phyloP scores from a whole-genome alignment of 2,329 filamentous ascomycete genomes.

The Neocucurbitaria cava region DNA sequence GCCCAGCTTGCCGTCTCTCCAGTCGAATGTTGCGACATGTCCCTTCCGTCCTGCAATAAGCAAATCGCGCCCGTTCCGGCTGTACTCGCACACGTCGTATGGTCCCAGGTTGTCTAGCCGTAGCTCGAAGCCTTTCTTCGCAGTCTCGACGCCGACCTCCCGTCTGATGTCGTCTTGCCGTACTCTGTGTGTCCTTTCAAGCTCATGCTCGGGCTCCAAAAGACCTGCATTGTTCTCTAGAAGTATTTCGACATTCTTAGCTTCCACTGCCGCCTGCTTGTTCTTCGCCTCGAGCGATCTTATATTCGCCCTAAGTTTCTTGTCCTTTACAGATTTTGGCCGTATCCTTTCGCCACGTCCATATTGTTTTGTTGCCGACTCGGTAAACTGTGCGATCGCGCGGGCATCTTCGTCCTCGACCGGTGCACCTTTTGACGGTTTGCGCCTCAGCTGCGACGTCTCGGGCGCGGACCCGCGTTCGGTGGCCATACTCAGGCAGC shows the following conservation, averaged over 20 bases:
- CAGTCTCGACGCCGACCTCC: slow-evolving; percentile 79
- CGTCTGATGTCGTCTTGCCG: slow-evolving; percentile 83
- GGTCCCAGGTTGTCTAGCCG: slow-evolving; percentile 79
- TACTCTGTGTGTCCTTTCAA: slow-evolving; percentile 92
- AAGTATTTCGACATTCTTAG: slow-evolving; percentile 94
- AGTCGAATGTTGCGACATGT: slow-evolving; percentile 96
- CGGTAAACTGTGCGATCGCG: slow-evolving; percentile 41
- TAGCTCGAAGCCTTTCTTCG: slow-evolving; percentile 91
- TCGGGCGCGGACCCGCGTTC: slow-evolving; percentile 24
- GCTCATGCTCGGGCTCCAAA: slow-evolving; percentile 83
- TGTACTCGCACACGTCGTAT: slow-evolving; percentile 88
- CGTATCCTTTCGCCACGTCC: slow-evolving; percentile 81
- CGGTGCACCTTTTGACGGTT: slow-evolving; percentile 28
- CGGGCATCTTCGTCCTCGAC: slow-evolving; percentile 38
- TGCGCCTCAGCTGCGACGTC: slow-evolving; percentile 26
- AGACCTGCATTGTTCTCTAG: slow-evolving; percentile 87
- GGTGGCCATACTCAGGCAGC: slow-evolving; percentile 16
- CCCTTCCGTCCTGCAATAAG: slow-evolving; percentile 89
- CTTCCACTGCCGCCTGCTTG: slow-evolving; percentile 78
- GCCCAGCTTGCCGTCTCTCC: slow-evolving; percentile 87
- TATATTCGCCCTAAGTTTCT: slow-evolving; percentile 84
- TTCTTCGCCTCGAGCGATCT: slow-evolving; percentile 82
- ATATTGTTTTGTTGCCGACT: slow-evolving; percentile 73
- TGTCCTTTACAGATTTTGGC: slow-evolving; percentile 78
- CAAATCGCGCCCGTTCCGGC: slow-evolving; percentile 84